phyloP scores from a whole-genome alignment of 1,139 yeast species.

The Candida gigantensis region DNA sequence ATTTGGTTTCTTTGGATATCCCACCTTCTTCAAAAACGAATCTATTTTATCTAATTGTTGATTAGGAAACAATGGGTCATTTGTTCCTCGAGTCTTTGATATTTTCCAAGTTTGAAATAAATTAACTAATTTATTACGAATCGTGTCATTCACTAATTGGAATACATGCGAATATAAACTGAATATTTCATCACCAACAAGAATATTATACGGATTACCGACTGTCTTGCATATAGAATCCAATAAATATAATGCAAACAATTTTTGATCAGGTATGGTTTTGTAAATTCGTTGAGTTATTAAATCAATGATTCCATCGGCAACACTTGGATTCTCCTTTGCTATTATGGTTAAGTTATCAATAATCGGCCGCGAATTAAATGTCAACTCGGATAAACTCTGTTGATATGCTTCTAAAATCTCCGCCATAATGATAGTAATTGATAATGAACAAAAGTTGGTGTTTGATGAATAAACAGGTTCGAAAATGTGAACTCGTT shows the following conservation, averaged over 20 bases:
- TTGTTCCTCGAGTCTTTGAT: conserved; percentile 54
- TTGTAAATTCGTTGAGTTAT: conserved; percentile 60
- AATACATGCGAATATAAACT: conserved; percentile 75
- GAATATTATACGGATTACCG: conserved; percentile 81
- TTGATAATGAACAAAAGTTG: too few species aligned
- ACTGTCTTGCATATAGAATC: conserved; percentile 94
- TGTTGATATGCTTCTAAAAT: conserved; percentile 58
- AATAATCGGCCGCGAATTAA: conserved; percentile 88
- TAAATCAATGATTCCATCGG: conserved; percentile 75
- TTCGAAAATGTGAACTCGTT: too few species aligned
- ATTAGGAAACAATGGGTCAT: conserved; percentile 69
- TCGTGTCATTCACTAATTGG: conserved; percentile 72
- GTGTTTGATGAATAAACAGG: too few species aligned
- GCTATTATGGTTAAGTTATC: conserved; percentile 86
- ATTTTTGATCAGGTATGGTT: conserved; percentile 73
- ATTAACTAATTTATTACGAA: conserved; percentile 70
- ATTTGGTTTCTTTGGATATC: conserved; percentile 17
- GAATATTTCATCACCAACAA: conserved; percentile 68
- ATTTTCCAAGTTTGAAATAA: conserved; percentile 86
- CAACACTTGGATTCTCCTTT: conserved; percentile 74
- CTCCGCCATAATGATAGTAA: conserved; percentile 18
- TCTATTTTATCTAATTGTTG: conserved; percentile 75
- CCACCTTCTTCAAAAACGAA: conserved; percentile 58
- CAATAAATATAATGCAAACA: conserved; percentile 77
- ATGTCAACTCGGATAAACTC: conserved; percentile 74